Evolutionary conservation across 257 asterid species (phyloP), one percentile per base, ranked within the genome.

Genomic region (Rehmannia glutinosa): DNA sequence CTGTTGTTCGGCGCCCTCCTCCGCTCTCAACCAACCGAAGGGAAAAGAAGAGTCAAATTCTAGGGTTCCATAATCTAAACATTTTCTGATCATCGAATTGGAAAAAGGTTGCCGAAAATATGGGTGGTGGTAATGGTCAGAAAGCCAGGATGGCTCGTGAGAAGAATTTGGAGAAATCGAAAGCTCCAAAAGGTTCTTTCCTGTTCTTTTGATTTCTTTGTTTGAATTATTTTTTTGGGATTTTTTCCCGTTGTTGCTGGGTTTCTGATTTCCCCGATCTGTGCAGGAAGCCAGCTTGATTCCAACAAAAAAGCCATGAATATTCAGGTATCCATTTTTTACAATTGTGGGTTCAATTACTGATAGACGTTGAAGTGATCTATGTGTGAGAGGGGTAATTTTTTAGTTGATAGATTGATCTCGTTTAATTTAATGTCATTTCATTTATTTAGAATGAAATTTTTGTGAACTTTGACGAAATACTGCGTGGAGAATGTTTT

Each of bases 81-180:
- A 13, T 2, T 32, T 39, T 47, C 35, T 4, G 49, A 62, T 62
- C 70, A 20, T 11, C 68, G 1, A 25, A 20, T 47, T 1, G 54
- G 54, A 15, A 45, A 3, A 23, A 35, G 50, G 69, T 45, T 39
- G 50, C 3, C 53, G 28, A 36, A 54, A 57, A 2, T 24, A 87
- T 90, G 97, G 97, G 96, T 10, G 97, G 96, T 49, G 97, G 97
- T 68, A 90, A 90, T 56, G 97, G 71, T 4, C 96, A 90, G 23
- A 90, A 90, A 19, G 61, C 97, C 28, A 90, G 84, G 81, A 90
- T 84, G 95, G 92, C 96, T 75, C 96, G 97, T 33, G 97, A 90
- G 69, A 88, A 73, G 86, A 86, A 88, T 47, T 7, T 78, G 80
- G 97, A 90, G 78, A 86, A 90, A 74, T 6, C 51, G 71, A 88